These are phyloP conservation scores for Geum urbanum DNA, from an alignment of 306 rosid species.

Conservation along the genomic window DNA sequence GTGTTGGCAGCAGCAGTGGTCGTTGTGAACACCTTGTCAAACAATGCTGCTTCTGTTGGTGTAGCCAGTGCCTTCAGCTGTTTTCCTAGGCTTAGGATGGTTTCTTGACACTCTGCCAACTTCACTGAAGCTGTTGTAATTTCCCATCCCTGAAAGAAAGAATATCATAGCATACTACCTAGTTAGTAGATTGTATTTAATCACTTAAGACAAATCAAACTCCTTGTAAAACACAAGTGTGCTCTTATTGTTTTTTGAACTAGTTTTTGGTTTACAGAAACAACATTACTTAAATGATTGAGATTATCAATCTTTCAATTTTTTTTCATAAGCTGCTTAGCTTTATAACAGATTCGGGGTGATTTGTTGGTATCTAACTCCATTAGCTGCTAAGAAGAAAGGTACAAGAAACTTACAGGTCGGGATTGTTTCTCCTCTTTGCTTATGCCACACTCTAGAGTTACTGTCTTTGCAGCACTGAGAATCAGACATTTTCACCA, in stretches of 20 bases:
- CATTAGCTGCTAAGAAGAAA: not conserved
- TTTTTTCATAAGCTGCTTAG: no score
- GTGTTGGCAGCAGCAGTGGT: constrained; percentile 28
- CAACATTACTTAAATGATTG: not conserved
- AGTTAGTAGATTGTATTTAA: not conserved
- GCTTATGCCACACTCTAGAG: constrained; percentile 36
- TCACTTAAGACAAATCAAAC: not conserved
- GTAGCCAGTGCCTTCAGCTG: constrained; percentile 74
- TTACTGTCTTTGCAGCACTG: constrained; percentile 63
- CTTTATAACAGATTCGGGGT: not conserved
- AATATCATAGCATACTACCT: not conserved
- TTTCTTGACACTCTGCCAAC: constrained; percentile 85
- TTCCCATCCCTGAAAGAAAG: constrained; percentile 66
- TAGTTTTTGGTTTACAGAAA: not conserved
- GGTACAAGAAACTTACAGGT: constrained; percentile 43
- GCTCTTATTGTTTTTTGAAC: not conserved
- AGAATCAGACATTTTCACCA: constrained; percentile 12
- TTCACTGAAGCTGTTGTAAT: constrained; percentile 73
- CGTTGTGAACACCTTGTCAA: constrained; percentile 40
- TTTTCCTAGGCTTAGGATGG: constrained; percentile 60
- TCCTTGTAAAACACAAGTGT: not conserved
- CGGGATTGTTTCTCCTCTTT: constrained; percentile 54
- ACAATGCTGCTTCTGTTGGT: constrained; percentile 46
- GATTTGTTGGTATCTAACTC: not conserved
- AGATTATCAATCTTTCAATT: not conserved